These are phyloP conservation scores for Penicillium daleae DNA, from an alignment of 495 filamentous ascomycete species.

Conservation along the genomic window DNA sequence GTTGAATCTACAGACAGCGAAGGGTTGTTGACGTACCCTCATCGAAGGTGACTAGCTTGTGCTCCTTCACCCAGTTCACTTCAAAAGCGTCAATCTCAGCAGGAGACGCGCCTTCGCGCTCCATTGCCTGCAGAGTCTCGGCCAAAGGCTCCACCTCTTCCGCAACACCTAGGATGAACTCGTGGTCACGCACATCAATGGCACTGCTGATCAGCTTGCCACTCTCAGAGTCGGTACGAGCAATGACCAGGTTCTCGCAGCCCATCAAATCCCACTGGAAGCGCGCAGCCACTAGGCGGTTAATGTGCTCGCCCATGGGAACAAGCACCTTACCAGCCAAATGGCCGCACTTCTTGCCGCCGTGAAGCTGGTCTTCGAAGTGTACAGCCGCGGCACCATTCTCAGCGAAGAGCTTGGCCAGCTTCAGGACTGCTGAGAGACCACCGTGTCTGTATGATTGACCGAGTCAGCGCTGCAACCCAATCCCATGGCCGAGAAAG, in stretches of 20 bases:
- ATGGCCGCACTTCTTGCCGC: constrained; percentile 98
- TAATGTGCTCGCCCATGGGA: constrained; percentile 93
- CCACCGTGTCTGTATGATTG: constrained; percentile 65
- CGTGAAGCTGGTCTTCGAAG: constrained; percentile 96
- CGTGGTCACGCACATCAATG: constrained; percentile 91
- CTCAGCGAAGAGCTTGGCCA: constrained; percentile 98
- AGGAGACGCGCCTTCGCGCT: constrained; percentile 72
- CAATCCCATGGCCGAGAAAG: not conserved
- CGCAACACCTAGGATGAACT: constrained; percentile 88
- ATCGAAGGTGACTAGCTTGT: constrained; percentile 88
- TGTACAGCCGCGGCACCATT: constrained; percentile 96
- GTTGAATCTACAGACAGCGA: not conserved
- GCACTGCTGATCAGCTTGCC: constrained; percentile 87
- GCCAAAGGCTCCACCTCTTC: constrained; percentile 75
- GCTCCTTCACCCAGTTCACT: constrained; percentile 84
- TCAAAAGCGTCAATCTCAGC: constrained; percentile 84
- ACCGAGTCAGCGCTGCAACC: constrained; percentile 7
- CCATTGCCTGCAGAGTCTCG: constrained; percentile 90
- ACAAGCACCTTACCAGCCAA: constrained; percentile 96
- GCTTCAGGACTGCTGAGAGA: constrained; percentile 88
- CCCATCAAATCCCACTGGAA: constrained; percentile 99
- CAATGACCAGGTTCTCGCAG: constrained; percentile 89
- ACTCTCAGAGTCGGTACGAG: constrained; percentile 92
- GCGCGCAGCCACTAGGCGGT: constrained; percentile 84
- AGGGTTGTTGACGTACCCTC: constrained; percentile 57